A percentile compares a stretch with the other conserved stretches of the same genome.
Evolutionary conservation across 176 grass and related monocot genomes (phyloP).

Genomic region (Bonia amplexicaulis): DNA sequence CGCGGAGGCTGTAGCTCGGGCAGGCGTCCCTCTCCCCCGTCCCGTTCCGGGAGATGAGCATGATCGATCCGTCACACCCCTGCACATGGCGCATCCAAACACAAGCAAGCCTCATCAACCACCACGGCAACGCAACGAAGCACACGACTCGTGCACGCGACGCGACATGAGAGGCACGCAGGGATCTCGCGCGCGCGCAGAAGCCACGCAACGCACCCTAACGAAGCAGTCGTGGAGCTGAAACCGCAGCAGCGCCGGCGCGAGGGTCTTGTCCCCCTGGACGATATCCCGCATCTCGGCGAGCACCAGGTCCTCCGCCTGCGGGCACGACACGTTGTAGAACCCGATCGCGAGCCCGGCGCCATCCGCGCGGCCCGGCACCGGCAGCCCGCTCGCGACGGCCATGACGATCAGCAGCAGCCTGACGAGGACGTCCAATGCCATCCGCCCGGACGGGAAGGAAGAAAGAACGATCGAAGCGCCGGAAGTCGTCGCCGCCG

Average conservation of each 20-base stretch:
- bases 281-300: constrained; percentile 43
- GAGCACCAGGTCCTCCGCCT: constrained; percentile 45
- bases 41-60: constrained; percentile 24
- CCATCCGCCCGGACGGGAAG: constrained; percentile 8
- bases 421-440: constrained; percentile 17
- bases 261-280: constrained; percentile 13
- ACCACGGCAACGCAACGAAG: not conserved
- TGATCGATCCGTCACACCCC: constrained; percentile 57
- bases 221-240: constrained; percentile 66
- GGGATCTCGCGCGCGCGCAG: too few relatives aligned
- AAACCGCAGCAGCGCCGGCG: constrained; percentile 50
- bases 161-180: not conserved
- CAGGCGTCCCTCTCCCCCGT: constrained; percentile 33
- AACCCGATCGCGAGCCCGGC: constrained; percentile 36
- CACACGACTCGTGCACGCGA: not conserved
- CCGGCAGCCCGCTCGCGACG: not conserved
- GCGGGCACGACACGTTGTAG: constrained; percentile 44
- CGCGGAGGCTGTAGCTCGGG: constrained; percentile 39
- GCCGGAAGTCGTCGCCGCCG: not conserved
- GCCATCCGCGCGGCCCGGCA: not conserved
- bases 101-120: not conserved
- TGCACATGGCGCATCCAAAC: not conserved
- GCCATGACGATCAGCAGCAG: not conserved
- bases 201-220: constrained; percentile 22
- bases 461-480: not conserved